phyloP scores from a whole-genome alignment of 225 moss, liverwort and hornwort species.

The Neckera pumila region DNA sequence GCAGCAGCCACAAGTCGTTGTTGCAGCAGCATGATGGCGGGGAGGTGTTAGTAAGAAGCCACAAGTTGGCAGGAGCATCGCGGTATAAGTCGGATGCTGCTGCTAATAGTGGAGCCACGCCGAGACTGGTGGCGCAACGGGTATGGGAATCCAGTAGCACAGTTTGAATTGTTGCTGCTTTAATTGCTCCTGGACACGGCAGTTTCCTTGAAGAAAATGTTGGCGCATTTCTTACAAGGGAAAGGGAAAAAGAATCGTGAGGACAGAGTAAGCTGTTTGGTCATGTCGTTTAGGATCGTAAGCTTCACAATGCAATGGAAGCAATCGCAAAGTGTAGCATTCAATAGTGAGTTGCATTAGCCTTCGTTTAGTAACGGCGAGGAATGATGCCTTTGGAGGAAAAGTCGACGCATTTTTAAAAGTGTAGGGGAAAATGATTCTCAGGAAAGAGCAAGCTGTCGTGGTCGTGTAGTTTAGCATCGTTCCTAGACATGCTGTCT shows the following conservation, averaged over 20 bases:
- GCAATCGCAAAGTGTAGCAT: not conserved
- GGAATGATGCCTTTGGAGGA: not conserved
- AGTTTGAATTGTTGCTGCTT: not conserved
- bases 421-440: not conserved
- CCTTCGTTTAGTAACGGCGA: too few species aligned
- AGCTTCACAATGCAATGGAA: not conserved
- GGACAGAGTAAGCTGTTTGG: not conserved
- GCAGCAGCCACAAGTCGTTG: not conserved
- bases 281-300: not conserved
- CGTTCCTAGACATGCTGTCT: not conserved
- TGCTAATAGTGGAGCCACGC: not conserved
- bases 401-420: not conserved
- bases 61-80: not conserved
- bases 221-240: not conserved
- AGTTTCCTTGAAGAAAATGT: not conserved
- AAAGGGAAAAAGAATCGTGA: not conserved
- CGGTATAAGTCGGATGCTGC: not conserved
- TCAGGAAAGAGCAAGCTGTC: not conserved
- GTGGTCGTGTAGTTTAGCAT: not conserved
- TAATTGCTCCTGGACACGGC: not conserved
- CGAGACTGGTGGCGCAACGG: constrained; percentile 5
- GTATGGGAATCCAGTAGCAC: not conserved
- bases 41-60: not conserved
- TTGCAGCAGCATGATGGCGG: not conserved
- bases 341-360: not conserved